Evolutionary conservation across 2,329 filamentous ascomycete species (phyloP).

Genomic region (Claviceps quebecensis): DNA sequence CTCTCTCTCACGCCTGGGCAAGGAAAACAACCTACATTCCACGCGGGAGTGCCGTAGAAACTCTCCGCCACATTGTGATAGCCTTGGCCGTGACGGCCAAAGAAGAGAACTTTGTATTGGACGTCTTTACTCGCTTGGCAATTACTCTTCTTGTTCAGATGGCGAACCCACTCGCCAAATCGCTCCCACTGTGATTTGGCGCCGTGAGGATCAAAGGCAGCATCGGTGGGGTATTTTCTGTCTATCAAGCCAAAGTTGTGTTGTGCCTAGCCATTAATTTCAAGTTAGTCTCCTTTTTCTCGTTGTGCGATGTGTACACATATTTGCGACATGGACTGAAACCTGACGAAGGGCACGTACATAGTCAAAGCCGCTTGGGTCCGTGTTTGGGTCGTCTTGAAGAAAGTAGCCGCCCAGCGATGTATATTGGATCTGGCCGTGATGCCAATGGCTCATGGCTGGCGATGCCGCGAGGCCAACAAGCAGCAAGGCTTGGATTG

Average conservation of each 20-base stretch:
- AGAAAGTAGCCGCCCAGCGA: constrained; percentile 49
- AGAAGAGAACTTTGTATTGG: constrained; percentile 52
- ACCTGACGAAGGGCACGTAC: constrained; percentile 24
- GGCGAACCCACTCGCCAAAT: constrained; percentile 43
- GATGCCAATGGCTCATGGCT: constrained; percentile 16
- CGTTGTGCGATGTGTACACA: no score
- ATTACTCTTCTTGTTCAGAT: constrained; percentile 42
- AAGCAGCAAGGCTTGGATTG: constrained; percentile 16
- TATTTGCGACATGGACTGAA: not conserved
- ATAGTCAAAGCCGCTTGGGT: constrained; percentile 47
- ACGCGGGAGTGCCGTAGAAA: constrained; percentile 53
- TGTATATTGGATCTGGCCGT: constrained; percentile 40
- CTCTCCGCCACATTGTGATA: constrained; percentile 48
- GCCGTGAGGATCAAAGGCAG: constrained; percentile 21
- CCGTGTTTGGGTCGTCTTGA: constrained; percentile 45
- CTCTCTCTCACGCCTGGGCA: no score
- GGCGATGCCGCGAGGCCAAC: constrained; percentile 16
- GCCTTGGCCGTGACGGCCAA: constrained; percentile 58
- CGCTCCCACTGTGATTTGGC: constrained; percentile 48
- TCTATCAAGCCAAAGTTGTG: constrained; percentile 54
- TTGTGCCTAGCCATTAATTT: constrained; percentile 28
- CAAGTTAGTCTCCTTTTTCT: not conserved
- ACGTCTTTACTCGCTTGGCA: constrained; percentile 26
- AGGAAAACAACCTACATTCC: constrained; percentile 39
- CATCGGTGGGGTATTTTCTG: constrained; percentile 44